A percentile compares a stretch with the other conserved stretches of the same genome.
These are phyloP conservation scores for Pezicula radicicola DNA, from an alignment of 2,329 filamentous ascomycete species.

Conservation along the genomic window DNA sequence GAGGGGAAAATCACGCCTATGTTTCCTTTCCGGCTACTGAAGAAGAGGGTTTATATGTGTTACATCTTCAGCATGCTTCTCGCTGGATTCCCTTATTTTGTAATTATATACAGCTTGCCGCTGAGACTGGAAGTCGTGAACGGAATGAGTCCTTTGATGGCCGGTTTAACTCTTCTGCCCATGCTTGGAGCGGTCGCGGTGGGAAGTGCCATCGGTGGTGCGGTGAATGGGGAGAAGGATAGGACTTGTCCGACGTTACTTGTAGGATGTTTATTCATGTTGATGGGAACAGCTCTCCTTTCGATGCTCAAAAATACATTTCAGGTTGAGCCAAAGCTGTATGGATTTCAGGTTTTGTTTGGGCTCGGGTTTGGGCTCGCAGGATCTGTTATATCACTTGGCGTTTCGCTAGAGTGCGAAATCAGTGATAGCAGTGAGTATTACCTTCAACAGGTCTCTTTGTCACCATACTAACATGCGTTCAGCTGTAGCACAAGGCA, in stretches of 20 bases:
- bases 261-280: slow-evolving; percentile 46
- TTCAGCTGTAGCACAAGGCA: slow-evolving; percentile 53
- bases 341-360: slow-evolving; percentile 53
- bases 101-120: slow-evolving; percentile 55
- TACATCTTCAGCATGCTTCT: slow-evolving; percentile 45
- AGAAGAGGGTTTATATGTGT: slow-evolving; percentile 13
- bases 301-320: slow-evolving; percentile 27
- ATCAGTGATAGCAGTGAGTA: slow-evolving; percentile 31
- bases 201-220: slow-evolving; percentile 53
- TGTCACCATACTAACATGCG: background rate
- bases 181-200: slow-evolving; percentile 54
- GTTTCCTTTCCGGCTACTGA: slow-evolving; percentile 17
- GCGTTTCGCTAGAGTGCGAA: slow-evolving; percentile 50
- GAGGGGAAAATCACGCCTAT: slow-evolving; percentile 12
- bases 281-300: slow-evolving; percentile 50
- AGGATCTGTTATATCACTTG: slow-evolving; percentile 35
- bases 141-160: slow-evolving; percentile 46
- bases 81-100: slow-evolving; percentile 55
- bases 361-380: slow-evolving; percentile 55
- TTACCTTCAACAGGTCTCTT: background rate
- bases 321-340: slow-evolving; percentile 24
- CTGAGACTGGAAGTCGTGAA: slow-evolving; percentile 60
- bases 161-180: slow-evolving; percentile 55
- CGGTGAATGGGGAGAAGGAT: slow-evolving; percentile 50
- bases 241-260: slow-evolving; percentile 50